Conservation (phyloP, 345 rosid genomes). For the Salix viminalis region DNA sequence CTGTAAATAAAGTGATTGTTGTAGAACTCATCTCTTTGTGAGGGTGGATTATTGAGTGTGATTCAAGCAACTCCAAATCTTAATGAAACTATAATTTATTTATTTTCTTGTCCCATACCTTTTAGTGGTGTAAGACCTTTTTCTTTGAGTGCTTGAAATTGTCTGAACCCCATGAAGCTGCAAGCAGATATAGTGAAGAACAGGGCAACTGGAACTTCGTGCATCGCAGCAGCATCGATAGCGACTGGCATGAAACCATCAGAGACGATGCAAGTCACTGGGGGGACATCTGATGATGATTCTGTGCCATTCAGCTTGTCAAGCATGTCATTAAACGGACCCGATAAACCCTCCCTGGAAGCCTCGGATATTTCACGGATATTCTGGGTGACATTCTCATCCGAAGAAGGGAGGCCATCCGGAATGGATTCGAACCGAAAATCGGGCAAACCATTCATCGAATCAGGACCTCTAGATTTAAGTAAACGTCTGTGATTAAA, state of each 20-base stretch:
- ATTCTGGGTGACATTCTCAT: background rate
- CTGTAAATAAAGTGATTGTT: too few relatives aligned
- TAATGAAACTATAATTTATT: background rate
- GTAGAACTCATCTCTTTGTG: too few relatives aligned
- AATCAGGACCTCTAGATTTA: background rate
- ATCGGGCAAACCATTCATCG: background rate
- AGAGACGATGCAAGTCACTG: background rate
- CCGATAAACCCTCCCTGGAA: background rate
- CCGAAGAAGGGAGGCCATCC: background rate
- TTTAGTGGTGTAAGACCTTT: background rate
- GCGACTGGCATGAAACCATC: background rate
- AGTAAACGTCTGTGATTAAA: background rate
- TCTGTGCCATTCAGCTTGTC: background rate
- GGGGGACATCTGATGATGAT: background rate
- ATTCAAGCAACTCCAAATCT: background rate
- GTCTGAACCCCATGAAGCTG: background rate
- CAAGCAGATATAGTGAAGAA: background rate
- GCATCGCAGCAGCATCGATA: background rate
- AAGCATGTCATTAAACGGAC: background rate
- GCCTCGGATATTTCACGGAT: background rate
- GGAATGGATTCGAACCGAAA: background rate
- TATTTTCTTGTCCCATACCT: background rate
- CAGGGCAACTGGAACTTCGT: background rate
- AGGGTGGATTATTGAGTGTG: too few relatives aligned
- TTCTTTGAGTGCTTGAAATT: background rate